Conservation (phyloP, 2,329 filamentous ascomycete genomes). For the Juglanconis oblonga region DNA sequence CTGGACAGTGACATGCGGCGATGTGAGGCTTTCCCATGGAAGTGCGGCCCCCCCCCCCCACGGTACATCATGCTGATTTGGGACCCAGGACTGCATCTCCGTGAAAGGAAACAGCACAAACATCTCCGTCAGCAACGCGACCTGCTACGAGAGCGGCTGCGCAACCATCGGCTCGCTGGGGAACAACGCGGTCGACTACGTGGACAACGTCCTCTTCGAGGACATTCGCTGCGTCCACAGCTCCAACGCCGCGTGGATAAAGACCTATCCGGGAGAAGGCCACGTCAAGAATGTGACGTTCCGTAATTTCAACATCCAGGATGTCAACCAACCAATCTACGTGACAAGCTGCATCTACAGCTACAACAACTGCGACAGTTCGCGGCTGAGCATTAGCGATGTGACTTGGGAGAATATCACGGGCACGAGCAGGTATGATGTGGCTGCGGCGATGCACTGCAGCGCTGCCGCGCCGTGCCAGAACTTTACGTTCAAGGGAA, state of each 20-base stretch:
- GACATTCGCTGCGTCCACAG: conserved; percentile 35
- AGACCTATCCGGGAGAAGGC: conserved; percentile 38
- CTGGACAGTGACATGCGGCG: conserved; percentile 41
- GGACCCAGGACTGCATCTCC: conserved; percentile 36
- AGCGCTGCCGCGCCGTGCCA: conserved; percentile 39
- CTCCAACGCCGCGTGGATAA: conserved; percentile 41
- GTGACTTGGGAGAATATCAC: conserved; percentile 48
- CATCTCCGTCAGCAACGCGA: conserved; percentile 33
- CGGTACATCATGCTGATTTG: neutral
- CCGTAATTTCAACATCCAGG: conserved; percentile 34
- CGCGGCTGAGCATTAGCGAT: conserved; percentile 41
- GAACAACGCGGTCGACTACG: conserved; percentile 32
- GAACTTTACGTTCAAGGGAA: conserved; percentile 41
- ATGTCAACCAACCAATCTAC: conserved; percentile 49
- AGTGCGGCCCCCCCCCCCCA: no score
- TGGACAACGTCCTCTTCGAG: conserved; percentile 36
- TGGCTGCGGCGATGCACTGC: conserved; percentile 45
- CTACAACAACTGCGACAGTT: conserved; percentile 35
- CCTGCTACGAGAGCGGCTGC: conserved; percentile 37
- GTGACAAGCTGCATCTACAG: conserved; percentile 45
- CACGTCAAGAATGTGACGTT: conserved; percentile 43
- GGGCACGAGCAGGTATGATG: conserved; percentile 46
- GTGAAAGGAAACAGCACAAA: conserved; percentile 40
- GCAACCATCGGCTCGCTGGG: conserved; percentile 36
- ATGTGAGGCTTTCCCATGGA: conserved; percentile 26